Conservation (phyloP, 352 stramenopile genomes). For the Phytophthora palmivora region DNA sequence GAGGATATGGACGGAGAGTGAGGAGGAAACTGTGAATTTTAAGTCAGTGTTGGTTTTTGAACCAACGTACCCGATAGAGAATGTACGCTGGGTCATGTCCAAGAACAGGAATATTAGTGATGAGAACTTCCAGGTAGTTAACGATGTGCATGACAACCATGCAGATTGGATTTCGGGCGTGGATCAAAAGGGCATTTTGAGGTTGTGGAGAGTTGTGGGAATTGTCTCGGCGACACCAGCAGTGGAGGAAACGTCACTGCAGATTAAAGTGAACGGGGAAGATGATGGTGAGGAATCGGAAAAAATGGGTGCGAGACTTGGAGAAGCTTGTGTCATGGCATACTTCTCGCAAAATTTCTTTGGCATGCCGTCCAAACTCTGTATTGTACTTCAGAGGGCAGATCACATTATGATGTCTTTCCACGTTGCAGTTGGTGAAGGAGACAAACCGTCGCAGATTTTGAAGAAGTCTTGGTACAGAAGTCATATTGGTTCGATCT, state of each 20-base stretch:
- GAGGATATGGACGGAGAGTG: slow-evolving; percentile 70
- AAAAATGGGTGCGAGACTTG: slow-evolving; percentile 31
- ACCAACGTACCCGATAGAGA: slow-evolving; percentile 58
- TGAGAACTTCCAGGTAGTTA: slow-evolving; percentile 67
- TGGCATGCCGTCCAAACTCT: slow-evolving; percentile 72
- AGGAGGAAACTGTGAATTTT: slow-evolving; percentile 26
- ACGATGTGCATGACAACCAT: slow-evolving; percentile 50
- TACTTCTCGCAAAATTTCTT: slow-evolving; percentile 85
- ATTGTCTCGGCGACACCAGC: slow-evolving; percentile 39
- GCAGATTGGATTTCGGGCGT: slow-evolving; percentile 83
- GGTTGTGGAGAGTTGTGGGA: slow-evolving; percentile 70
- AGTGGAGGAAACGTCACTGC: slow-evolving; percentile 66
- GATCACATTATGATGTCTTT: slow-evolving; percentile 85
- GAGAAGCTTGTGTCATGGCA: slow-evolving; percentile 77
- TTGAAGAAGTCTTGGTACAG: slow-evolving; percentile 87
- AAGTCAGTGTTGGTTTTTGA: slow-evolving; percentile 56
- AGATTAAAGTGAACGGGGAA: slow-evolving; percentile 78
- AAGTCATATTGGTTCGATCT: slow-evolving; percentile 72
- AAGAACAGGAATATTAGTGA: slow-evolving; percentile 86
- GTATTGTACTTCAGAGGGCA: slow-evolving; percentile 75
- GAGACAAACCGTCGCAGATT: slow-evolving; percentile 50
- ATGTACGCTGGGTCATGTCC: slow-evolving; percentile 81
- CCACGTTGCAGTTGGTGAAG: slow-evolving; percentile 56
- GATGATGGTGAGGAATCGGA: slow-evolving; percentile 27
- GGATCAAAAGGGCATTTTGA: slow-evolving; percentile 65